A percentile compares a stretch with the other conserved stretches of the same genome.
These are phyloP conservation scores for Cephalotrichum gorgonifer DNA, from an alignment of 2,329 filamentous ascomycete species.

Conservation along the genomic window DNA sequence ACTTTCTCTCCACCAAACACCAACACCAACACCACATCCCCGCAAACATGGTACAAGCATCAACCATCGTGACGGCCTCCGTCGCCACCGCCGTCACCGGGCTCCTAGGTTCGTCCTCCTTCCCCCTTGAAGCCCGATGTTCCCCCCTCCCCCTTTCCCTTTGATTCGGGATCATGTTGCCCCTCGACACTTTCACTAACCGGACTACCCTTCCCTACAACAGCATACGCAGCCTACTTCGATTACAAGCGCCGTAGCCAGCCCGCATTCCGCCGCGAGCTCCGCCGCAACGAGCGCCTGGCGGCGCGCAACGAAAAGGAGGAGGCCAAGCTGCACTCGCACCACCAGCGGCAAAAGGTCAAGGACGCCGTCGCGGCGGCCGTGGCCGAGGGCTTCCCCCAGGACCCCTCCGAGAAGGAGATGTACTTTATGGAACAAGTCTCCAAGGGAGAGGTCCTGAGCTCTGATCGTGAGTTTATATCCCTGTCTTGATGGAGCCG, in stretches of 20 bases:
- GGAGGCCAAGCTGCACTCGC: slow-evolving; percentile 53
- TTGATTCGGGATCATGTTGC: background rate
- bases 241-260: slow-evolving; percentile 56
- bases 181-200: no score
- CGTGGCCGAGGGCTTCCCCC: slow-evolving; percentile 84
- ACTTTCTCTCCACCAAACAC: background rate
- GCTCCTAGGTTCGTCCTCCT: slow-evolving; percentile 39
- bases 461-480: slow-evolving; percentile 60
- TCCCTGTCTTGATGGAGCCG: background rate
- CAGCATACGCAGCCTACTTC: slow-evolving; percentile 59
- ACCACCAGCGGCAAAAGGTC: slow-evolving; percentile 63
- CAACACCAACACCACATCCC: background rate
- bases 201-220: slow-evolving; percentile 4
- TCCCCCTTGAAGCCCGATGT: background rate
- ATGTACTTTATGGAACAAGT: slow-evolving; percentile 96
- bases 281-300: slow-evolving; percentile 67
- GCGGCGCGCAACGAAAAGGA: slow-evolving; percentile 64
- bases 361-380: slow-evolving; percentile 67
- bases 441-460: slow-evolving; percentile 74
- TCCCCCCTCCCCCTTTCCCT: background rate
- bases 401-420: slow-evolving; percentile 86
- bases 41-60: slow-evolving; percentile 34
- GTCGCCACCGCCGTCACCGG: slow-evolving; percentile 51
- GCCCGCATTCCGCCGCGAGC: slow-evolving; percentile 53
- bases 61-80: slow-evolving; percentile 48